A percentile compares a stretch with the other conserved stretches of the same genome.
Evolutionary conservation across 2,329 filamentous ascomycete genomes (phyloP).

Genomic region (Microsporum audouinii): DNA sequence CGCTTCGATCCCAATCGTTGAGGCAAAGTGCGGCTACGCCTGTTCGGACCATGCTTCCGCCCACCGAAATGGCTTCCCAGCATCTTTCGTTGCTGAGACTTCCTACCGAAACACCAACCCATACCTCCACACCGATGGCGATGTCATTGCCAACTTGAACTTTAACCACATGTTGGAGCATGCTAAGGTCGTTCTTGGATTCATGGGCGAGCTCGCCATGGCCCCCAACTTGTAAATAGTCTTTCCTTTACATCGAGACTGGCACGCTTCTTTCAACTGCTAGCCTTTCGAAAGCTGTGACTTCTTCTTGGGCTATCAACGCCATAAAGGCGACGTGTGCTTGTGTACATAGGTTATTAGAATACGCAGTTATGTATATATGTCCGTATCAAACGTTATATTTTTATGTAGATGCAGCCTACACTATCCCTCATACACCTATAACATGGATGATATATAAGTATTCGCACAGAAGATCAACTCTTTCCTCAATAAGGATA

Average conservation of each 20-base stretch:
- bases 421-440: no score
- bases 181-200: constrained; percentile 67
- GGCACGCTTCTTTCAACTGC: background rate
- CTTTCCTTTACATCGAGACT: background rate
- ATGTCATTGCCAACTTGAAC: constrained; percentile 59
- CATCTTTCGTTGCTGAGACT: constrained; percentile 54
- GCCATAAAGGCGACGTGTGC: no score
- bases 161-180: constrained; percentile 92
- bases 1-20: constrained; percentile 74
- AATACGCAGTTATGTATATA: no score
- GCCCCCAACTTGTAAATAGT: background rate
- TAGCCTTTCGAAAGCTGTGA: background rate
- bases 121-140: constrained; percentile 62
- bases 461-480: no score
- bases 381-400: no score
- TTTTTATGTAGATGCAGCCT: no score
- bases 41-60: constrained; percentile 32
- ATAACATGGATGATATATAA: no score
- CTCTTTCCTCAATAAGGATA: no score
- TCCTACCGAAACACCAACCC: constrained; percentile 51
- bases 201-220: constrained; percentile 75
- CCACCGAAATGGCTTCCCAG: constrained; percentile 54
- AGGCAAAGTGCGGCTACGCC: constrained; percentile 83
- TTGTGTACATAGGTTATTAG: no score
- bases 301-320: no score